Evolutionary conservation across 2,329 filamentous ascomycete species (phyloP).

Genomic region (Phoma herbarum): DNA sequence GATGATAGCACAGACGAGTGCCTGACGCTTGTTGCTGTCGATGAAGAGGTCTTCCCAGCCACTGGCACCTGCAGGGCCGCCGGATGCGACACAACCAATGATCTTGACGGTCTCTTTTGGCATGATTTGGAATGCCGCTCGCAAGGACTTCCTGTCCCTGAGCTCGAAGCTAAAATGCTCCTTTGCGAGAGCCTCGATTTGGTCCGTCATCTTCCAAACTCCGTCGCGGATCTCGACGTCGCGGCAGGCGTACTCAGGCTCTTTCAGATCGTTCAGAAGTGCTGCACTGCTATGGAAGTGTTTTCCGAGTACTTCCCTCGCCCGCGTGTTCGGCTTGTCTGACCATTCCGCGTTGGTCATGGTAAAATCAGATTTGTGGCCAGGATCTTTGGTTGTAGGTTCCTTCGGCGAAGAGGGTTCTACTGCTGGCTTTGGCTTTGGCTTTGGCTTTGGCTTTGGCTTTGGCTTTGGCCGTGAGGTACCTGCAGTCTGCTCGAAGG

Average conservation of each 20-base stretch:
- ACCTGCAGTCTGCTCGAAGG: neutral
- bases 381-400: neutral
- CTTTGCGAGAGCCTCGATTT: conserved; percentile 30
- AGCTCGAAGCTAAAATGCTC: conserved; percentile 19
- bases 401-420: neutral
- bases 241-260: conserved; percentile 37
- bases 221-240: conserved; percentile 41
- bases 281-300: neutral
- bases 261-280: conserved; percentile 3
- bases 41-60: conserved; percentile 42
- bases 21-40: conserved; percentile 26
- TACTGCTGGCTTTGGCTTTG: neutral
- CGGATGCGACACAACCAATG: conserved; percentile 38
- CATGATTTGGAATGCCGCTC: conserved; percentile 7
- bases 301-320: neutral
- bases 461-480: neutral
- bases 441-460: neutral
- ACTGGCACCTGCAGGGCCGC: conserved; percentile 30
- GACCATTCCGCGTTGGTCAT: neutral
- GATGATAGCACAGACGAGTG: conserved; percentile 39
- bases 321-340: conserved; percentile 4
- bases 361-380: neutral
- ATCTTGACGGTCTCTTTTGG: conserved; percentile 31
- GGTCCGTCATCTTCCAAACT: conserved; percentile 25
- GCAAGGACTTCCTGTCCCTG: neutral